Percentiles rank a stretch among this genome's conserved stretches.
Conservation (phyloP, 805 yeast genomes). For the Maudiozyma saulgeensis region DNA sequence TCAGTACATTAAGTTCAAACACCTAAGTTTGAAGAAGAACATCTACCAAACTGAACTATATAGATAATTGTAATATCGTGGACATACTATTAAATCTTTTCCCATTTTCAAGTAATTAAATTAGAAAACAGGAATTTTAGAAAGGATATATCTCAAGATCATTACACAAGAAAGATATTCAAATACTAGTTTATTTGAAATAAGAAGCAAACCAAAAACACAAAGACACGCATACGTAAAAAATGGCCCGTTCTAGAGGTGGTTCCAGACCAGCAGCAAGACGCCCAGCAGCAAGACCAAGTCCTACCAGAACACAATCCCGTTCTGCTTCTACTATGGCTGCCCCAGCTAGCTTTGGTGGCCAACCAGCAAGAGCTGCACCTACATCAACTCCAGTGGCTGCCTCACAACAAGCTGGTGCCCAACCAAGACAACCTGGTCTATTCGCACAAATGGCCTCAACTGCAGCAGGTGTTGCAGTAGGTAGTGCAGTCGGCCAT, state of each 20-base stretch:
- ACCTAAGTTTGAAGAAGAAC: too few species aligned
- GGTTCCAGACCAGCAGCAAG: constrained; percentile 37
- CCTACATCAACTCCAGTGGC: constrained; percentile 44
- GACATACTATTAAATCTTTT: too few species aligned
- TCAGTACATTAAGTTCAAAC: too few species aligned
- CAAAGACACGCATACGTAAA: not conserved
- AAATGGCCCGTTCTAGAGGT: constrained; percentile 37
- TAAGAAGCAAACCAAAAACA: not conserved
- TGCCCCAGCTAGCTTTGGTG: constrained; percentile 52
- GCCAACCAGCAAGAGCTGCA: constrained; percentile 61
- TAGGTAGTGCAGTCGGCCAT: constrained; percentile 95
- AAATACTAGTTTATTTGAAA: not conserved
- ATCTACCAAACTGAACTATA: too few species aligned
- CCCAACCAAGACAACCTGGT: constrained; percentile 66
- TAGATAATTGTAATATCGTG: too few species aligned
- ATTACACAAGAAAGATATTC: too few species aligned
- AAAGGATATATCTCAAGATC: too few species aligned
- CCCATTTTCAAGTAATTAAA: too few species aligned
- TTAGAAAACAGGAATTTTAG: too few species aligned
- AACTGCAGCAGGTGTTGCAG: constrained; percentile 99
- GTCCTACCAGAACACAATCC: constrained; percentile 34
- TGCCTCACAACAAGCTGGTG: constrained; percentile 7
- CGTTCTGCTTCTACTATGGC: constrained; percentile 77
- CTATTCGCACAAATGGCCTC: constrained; percentile 95
- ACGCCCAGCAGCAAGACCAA: constrained; percentile 25